Evolutionary conservation across 2,329 filamentous ascomycete species (phyloP), one percentile per base, ranked within the genome.

Genomic region (Falciphora oryzae): DNA sequence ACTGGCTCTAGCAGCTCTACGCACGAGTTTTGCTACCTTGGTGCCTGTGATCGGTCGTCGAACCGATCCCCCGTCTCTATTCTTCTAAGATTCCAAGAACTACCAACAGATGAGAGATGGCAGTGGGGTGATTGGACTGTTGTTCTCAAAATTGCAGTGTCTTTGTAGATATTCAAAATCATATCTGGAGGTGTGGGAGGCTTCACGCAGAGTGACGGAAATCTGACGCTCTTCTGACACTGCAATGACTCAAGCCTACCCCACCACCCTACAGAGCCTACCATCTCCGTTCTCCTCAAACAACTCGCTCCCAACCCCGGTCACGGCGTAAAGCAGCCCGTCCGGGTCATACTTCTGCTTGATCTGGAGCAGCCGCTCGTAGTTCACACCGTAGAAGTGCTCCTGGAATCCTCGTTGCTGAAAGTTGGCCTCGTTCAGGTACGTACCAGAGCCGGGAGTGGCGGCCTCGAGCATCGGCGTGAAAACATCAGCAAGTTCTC

Each of bases 381-480:
- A 76, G 60, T 75, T 75, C 1, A 29, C 65, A 8, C 75, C 75
- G 65, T 71, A 76, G 66, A 76, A 76, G 2, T 56, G 62, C 6
- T 70, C 58, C 65, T 74, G 66, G 59, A 67, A 76, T 35, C 72
- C 64, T 1, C 67, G 69, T 59, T 76, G 68, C 29, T 66, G 67
- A 25, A 75, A 75, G 67, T 78, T 73, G 0, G 72, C 75, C 69
- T 80, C 77, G 62, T 77, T 78, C 70, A 75, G 66, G 60, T 76
- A 76, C 2, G 69, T 62, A 3, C 74, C 73, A 4, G 68, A 68
- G 6, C 68, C 71, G 27, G 72, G 72, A 1, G 72, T 74, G 2
- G 72, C 66, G 1, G 68, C 70, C 63, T 71, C 69, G 4, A 75
- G 65, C 31, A 67, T 66, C 2, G 70, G 71, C 4, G 69, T 64